A percentile compares a stretch with the other conserved stretches of the same genome.
phyloP scores from a whole-genome alignment of 1,284 basidiomycete genomes.

The Ganoderma multipileum region DNA sequence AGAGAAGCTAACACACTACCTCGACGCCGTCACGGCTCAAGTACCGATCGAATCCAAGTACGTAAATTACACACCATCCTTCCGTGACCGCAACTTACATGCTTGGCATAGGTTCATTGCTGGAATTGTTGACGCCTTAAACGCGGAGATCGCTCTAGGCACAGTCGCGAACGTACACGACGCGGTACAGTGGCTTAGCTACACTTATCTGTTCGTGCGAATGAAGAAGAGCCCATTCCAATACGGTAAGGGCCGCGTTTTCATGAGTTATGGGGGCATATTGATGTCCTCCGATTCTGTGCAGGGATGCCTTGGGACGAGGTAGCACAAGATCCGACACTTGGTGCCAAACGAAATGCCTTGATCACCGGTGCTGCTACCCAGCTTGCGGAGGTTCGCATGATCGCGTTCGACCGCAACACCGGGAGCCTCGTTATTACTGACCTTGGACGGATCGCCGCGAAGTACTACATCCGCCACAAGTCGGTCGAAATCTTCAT shows the following conservation, averaged over 20 bases:
- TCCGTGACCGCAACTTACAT: neutral
- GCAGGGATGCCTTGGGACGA: conserved; percentile 83
- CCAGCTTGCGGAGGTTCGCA: conserved; percentile 77
- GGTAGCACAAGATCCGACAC: conserved; percentile 77
- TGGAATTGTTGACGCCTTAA: conserved; percentile 92
- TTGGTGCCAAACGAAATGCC: conserved; percentile 78
- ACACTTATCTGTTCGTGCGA: conserved; percentile 96
- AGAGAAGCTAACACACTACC: conserved; percentile 94
- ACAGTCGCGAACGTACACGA: conserved; percentile 91
- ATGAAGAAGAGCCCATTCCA: conserved; percentile 94
- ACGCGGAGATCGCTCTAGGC: conserved; percentile 95
- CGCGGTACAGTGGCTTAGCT: conserved; percentile 95
- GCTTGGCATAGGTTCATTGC: conserved; percentile 69
- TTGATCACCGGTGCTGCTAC: conserved; percentile 78
- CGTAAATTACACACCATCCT: conserved; percentile 34
- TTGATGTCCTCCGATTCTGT: neutral
- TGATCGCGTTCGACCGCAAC: conserved; percentile 82
- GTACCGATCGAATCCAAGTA: conserved; percentile 97
- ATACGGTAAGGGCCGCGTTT: conserved; percentile 65
- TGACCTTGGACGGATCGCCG: conserved; percentile 93
- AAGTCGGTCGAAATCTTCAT: conserved; percentile 93
- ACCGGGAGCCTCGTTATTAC: conserved; percentile 77
- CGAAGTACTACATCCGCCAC: conserved; percentile 94
- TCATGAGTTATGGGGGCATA: neutral
- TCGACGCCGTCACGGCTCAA: conserved; percentile 89